phyloP scores from a whole-genome alignment of 1,284 basidiomycete species.

The Coniferiporia sulphurascens region DNA sequence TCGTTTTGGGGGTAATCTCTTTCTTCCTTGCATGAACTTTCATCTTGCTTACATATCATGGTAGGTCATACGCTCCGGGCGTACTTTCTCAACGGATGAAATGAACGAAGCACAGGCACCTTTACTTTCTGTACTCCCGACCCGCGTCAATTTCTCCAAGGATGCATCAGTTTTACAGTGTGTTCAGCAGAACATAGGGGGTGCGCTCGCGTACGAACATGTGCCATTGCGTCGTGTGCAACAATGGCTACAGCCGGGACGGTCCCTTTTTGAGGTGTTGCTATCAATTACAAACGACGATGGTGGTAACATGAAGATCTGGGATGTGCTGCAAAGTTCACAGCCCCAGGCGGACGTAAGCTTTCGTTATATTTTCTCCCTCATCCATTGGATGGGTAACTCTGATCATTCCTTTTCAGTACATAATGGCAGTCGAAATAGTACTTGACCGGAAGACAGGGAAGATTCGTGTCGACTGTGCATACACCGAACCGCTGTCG shows the following conservation, averaged over 20 bases:
- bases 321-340: slow-evolving; percentile 33
- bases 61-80: slow-evolving; percentile 45
- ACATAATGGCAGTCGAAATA: slow-evolving; percentile 41
- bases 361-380: slow-evolving; percentile 1
- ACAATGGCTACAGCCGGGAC: slow-evolving; percentile 38
- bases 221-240: slow-evolving; percentile 42
- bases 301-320: slow-evolving; percentile 22
- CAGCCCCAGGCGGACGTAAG: slow-evolving; percentile 43
- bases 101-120: slow-evolving; percentile 38
- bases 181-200: slow-evolving; percentile 37
- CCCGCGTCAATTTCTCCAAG: slow-evolving; percentile 32
- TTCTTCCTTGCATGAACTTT: slow-evolving; percentile 2
- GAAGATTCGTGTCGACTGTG: slow-evolving; percentile 28
- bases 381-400: neutral
- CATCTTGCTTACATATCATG: neutral
- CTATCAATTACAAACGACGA: slow-evolving; percentile 42
- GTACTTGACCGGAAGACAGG: slow-evolving; percentile 33
- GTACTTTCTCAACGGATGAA: slow-evolving; percentile 37
- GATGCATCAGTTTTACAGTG: slow-evolving; percentile 27
- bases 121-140: slow-evolving; percentile 40
- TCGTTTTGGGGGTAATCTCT: slow-evolving; percentile 41
- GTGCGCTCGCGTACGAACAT: slow-evolving; percentile 38
- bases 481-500: slow-evolving; percentile 28
- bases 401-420: slow-evolving; percentile 19
- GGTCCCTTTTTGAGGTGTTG: slow-evolving; percentile 37